Conservation (phyloP, 108 stramenopile genomes). For the Discostella stelligeroides region DNA sequence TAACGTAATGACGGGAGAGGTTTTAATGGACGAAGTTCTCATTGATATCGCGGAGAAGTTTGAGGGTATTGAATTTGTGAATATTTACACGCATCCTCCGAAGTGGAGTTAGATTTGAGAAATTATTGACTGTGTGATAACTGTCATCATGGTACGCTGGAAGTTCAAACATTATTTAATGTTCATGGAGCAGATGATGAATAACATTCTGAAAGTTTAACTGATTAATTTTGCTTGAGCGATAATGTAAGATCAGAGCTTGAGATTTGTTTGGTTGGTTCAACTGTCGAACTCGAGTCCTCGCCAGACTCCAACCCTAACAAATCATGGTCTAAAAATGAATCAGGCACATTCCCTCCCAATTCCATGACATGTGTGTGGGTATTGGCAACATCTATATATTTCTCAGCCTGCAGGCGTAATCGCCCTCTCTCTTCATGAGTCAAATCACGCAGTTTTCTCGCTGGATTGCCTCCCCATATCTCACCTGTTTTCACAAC, state of each 20-base stretch:
- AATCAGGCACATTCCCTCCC: conserved; percentile 67
- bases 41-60: conserved; percentile 85
- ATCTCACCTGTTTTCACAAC: conserved; percentile 75
- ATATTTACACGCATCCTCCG: conserved; percentile 67
- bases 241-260: too few relatives aligned
- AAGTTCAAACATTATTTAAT: too few relatives aligned
- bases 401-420: conserved; percentile 75
- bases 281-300: not conserved
- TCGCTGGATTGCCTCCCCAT: conserved; percentile 87
- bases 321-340: conserved; percentile 26
- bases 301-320: not conserved
- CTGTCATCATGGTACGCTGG: too few relatives aligned
- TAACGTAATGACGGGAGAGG: conserved; percentile 87
- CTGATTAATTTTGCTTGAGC: too few relatives aligned
- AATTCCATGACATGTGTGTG: conserved; percentile 76
- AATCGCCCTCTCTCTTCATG: conserved; percentile 64
- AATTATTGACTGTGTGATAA: not conserved
- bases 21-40: conserved; percentile 88
- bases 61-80: conserved; percentile 95
- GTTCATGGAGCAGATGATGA: too few relatives aligned
- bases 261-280: not conserved
- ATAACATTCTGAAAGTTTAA: not conserved
- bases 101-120: conserved; percentile 15
- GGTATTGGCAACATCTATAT: conserved; percentile 65
- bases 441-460: conserved; percentile 80